These are phyloP conservation scores for Spathaspora hagerdaliae DNA, from an alignment of 805 yeast genomes.

Conservation along the genomic window DNA sequence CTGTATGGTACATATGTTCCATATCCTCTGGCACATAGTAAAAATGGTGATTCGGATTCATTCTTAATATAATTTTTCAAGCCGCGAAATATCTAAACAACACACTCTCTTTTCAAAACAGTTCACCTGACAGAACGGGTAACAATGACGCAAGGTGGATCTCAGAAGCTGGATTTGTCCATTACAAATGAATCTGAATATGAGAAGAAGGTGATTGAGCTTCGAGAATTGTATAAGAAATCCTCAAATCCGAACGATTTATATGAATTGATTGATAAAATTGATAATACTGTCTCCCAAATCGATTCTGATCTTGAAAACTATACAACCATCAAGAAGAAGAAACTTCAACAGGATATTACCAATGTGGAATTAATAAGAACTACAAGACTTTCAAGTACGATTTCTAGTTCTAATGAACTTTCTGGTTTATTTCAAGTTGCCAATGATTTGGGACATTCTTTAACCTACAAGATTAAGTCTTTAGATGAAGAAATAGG, in stretches of 20 bases:
- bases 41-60: too few species aligned
- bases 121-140: too few species aligned
- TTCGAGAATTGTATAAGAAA: constrained; percentile 11
- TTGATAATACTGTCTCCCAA: constrained; percentile 20
- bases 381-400: constrained; percentile 61
- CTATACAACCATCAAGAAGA: constrained; percentile 19
- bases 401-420: constrained; percentile 54
- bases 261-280: constrained; percentile 18
- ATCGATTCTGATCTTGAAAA: constrained; percentile 25
- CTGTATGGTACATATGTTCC: too few species aligned
- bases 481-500: constrained; percentile 66
- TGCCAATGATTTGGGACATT: constrained; percentile 62
- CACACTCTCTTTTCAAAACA: too few species aligned
- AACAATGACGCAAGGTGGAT: neutral
- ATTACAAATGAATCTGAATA: constrained; percentile 2
- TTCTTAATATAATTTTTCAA: too few species aligned
- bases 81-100: too few species aligned
- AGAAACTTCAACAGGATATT: constrained; percentile 33
- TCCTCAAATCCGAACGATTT: constrained; percentile 29
- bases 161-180: neutral
- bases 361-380: constrained; percentile 55
- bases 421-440: constrained; percentile 50
- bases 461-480: constrained; percentile 66
- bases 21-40: too few species aligned
- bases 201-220: constrained; percentile 2